phyloP scores from a whole-genome alignment of 805 yeast genomes.

The Yarrowia sp. region DNA sequence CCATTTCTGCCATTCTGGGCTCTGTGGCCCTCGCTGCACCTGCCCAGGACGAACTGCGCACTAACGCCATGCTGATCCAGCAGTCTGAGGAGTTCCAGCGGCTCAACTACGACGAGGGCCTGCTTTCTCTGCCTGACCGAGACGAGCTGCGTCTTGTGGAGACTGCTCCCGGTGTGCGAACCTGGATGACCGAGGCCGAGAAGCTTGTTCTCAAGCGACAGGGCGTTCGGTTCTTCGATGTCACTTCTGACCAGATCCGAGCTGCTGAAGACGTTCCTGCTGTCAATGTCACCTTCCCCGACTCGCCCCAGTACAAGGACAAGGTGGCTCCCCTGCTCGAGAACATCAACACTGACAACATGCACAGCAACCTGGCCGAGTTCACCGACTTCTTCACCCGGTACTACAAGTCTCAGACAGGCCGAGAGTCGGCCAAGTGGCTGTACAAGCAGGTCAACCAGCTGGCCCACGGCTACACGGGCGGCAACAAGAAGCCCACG shows the following conservation, averaged over 20 bases:
- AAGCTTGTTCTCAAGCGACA: conserved; percentile 45
- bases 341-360: conserved; percentile 47
- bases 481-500: conserved; percentile 42
- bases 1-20: conserved; percentile 7
- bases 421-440: conserved; percentile 71
- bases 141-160: conserved; percentile 29
- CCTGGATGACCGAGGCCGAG: conserved; percentile 44
- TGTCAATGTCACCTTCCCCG: conserved; percentile 54
- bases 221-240: conserved; percentile 61
- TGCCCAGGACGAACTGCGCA: background rate
- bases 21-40: conserved; percentile 8
- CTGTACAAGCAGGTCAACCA: conserved; percentile 48
- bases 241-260: conserved; percentile 46
- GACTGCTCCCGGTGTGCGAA: conserved; percentile 24
- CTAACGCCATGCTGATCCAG: conserved; percentile 21
- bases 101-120: conserved; percentile 24
- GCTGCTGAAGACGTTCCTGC: conserved; percentile 28
- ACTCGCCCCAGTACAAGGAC: conserved; percentile 40
- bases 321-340: conserved; percentile 45
- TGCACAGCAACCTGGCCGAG: conserved; percentile 55
- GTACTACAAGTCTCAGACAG: conserved; percentile 70
- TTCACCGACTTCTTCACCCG: conserved; percentile 73
- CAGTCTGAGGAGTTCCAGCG: conserved; percentile 20
- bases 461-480: conserved; percentile 38
- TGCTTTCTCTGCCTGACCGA: conserved; percentile 13